Base-by-base conservation (phyloP, 495 filamentous ascomycete species). In the Hypoxylon intermedium region DNA sequence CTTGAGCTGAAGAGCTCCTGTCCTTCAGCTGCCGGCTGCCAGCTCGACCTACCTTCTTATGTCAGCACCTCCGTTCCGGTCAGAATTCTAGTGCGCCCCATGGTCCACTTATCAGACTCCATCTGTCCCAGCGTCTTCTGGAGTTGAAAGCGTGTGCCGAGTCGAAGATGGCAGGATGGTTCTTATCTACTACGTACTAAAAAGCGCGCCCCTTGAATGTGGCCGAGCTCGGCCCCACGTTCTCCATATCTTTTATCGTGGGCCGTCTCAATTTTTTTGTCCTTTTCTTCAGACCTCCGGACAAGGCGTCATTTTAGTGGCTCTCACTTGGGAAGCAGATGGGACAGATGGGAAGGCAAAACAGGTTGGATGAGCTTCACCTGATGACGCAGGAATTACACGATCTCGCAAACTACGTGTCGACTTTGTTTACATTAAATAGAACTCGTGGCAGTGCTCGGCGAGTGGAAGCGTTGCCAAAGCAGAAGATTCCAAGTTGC, bases 61-160 rank as follows among this genome's bases (percentile, higher is more conserved):
- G 62, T 65, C 62, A 65, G 62, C 56, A 28, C 38, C 26, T 57
- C 31, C 19, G 48, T 64, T 56, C 63, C 67, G 64, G 67, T 62
- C 15, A 50, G 44, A 64, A 62, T 59, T 70, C 64, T 70, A 70
- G 67, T 67, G 64, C 24, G 57, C 56, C 57, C 56, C 28, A 51
- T 44, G 40, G 34, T 58, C 64, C 56, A 58, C 65, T 60, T 53
- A 59, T 65, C 67, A 34, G 63, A 54, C 48, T 50, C 61, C 61
- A 60, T 65, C 55, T 50, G 43, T 49, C 41, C 58, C 58, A 54
- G 62, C 23, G 30, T 58, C 53, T 50, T 42, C 36, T 50, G 46
- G 34, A 58, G 46, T 46, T 23, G 15, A 52, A 13, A 56, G 31
- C 47, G 31, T 47, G 40, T 66, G 53, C 63, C 57, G 52, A 62